Conservation (phyloP, 805 yeast genomes). For the Candida ascalaphidarum region DNA sequence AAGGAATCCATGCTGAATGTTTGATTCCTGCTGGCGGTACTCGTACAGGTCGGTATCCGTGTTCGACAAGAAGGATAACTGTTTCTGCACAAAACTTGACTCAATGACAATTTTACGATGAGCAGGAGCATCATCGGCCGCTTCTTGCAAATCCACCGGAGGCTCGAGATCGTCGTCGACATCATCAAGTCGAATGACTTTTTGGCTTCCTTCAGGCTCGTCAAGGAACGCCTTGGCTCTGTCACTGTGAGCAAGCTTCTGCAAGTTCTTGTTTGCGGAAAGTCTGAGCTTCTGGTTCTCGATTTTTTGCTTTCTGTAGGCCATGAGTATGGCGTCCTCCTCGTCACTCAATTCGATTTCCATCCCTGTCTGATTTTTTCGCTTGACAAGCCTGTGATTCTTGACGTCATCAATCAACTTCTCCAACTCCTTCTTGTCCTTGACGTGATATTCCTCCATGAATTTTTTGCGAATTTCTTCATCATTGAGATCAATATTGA, state of each 20-base stretch:
- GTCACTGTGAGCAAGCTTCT: slow-evolving; percentile 39
- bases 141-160: slow-evolving; percentile 13
- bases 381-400: slow-evolving; percentile 59
- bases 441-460: slow-evolving; percentile 50
- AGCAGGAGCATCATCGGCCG: slow-evolving; percentile 10
- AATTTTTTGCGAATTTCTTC: slow-evolving; percentile 50
- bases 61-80: slow-evolving; percentile 43
- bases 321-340: slow-evolving; percentile 53
- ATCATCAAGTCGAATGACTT: slow-evolving; percentile 16
- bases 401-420: slow-evolving; percentile 64
- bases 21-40: slow-evolving; percentile 20
- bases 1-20: slow-evolving; percentile 26
- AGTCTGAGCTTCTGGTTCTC: slow-evolving; percentile 42
- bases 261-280: slow-evolving; percentile 35
- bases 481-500: slow-evolving; percentile 47
- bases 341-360: slow-evolving; percentile 68
- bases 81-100: slow-evolving; percentile 47
- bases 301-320: slow-evolving; percentile 34
- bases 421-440: slow-evolving; percentile 57
- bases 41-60: slow-evolving; percentile 22
- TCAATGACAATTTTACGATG: slow-evolving; percentile 36
- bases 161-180: slow-evolving; percentile 13
- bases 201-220: slow-evolving; percentile 41
- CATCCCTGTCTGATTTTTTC: slow-evolving; percentile 42
- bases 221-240: slow-evolving; percentile 62